A percentile compares a stretch with the other conserved stretches of the same genome.
phyloP scores from a whole-genome alignment of 176 grass and related monocot species.

The Avena sativa region DNA sequence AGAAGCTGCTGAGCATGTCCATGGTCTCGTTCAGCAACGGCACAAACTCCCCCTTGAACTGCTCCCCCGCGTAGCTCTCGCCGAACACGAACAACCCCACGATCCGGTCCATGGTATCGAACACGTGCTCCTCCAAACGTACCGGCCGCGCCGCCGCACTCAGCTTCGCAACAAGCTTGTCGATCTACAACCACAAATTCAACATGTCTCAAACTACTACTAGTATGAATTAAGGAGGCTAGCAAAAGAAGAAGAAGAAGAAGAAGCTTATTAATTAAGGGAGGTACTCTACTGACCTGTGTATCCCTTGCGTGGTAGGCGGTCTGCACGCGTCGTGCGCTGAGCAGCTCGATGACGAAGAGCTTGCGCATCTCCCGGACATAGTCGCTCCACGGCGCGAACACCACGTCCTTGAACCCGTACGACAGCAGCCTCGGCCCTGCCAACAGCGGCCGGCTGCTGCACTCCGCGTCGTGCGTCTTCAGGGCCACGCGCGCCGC shows the following conservation, averaged over 20 bases:
- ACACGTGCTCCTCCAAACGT: background rate
- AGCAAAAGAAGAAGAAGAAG: too few relatives aligned
- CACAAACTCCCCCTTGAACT: background rate
- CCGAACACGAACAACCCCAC: conserved; percentile 33
- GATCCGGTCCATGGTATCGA: conserved; percentile 7
- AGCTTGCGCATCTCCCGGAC: conserved; percentile 77
- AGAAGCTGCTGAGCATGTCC: conserved; percentile 25
- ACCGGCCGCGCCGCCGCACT: background rate
- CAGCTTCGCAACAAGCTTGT: background rate
- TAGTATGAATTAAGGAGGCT: too few relatives aligned
- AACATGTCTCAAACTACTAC: too few relatives aligned
- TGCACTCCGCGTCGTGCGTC: conserved; percentile 33
- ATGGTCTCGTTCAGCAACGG: background rate
- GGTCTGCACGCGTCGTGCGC: conserved; percentile 51
- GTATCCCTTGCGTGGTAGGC: conserved; percentile 45
- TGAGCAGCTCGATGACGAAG: conserved; percentile 84
- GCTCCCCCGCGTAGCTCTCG: background rate
- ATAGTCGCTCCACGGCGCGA: conserved; percentile 80
- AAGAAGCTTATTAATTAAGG: too few relatives aligned
- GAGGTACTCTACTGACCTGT: too few relatives aligned
- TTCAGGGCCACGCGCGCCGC: background rate
- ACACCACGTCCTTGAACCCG: conserved; percentile 39
- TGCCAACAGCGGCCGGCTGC: conserved; percentile 67
- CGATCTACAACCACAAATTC: background rate
- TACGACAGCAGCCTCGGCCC: conserved; percentile 47